A percentile compares a stretch with the other conserved stretches of the same genome.
Conservation (phyloP, 106 monocot species). For the Apostasia shenzhenica region DNA sequence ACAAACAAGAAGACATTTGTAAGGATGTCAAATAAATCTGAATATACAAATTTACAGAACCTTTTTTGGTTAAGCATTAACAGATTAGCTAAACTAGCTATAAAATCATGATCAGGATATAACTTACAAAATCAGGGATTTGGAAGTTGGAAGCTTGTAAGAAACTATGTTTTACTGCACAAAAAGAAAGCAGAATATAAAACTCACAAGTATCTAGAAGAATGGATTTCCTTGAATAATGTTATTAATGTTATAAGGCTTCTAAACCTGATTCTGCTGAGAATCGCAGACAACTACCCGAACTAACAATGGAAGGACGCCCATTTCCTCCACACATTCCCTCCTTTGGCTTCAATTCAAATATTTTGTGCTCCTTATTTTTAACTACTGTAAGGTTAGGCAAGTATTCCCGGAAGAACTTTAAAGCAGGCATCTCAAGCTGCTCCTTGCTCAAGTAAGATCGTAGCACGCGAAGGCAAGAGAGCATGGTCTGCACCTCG, state of each 20-base stretch:
- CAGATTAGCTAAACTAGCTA: no score
- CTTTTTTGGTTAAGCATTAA: no score
- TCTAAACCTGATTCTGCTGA: conserved; percentile 44
- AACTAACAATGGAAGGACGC: conserved; percentile 24
- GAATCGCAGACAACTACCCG: conserved; percentile 20
- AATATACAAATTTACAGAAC: no score
- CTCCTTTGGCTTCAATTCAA: conserved; percentile 38
- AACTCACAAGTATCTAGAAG: not conserved
- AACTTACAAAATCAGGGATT: conserved; percentile 45
- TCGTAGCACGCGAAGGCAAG: conserved; percentile 39
- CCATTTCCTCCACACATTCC: conserved; percentile 13
- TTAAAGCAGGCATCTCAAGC: conserved; percentile 26
- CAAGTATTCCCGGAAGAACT: conserved; percentile 62
- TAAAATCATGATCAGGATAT: not conserved
- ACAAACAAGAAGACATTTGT: not conserved
- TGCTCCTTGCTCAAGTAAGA: conserved; percentile 61
- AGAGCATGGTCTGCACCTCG: conserved; percentile 46
- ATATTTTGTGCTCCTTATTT: conserved; percentile 42
- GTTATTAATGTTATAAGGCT: not conserved
- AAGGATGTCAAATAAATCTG: no score
- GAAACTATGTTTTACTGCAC: conserved; percentile 49
- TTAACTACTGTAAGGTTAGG: conserved; percentile 36
- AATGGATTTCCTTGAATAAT: not conserved
- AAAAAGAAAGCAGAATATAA: conserved; percentile 6
- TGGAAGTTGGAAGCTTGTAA: conserved; percentile 26